A percentile compares a stretch with the other conserved stretches of the same genome.
Conservation (phyloP, 2,329 filamentous ascomycete species). For the Colletotrichum simmondsii region DNA sequence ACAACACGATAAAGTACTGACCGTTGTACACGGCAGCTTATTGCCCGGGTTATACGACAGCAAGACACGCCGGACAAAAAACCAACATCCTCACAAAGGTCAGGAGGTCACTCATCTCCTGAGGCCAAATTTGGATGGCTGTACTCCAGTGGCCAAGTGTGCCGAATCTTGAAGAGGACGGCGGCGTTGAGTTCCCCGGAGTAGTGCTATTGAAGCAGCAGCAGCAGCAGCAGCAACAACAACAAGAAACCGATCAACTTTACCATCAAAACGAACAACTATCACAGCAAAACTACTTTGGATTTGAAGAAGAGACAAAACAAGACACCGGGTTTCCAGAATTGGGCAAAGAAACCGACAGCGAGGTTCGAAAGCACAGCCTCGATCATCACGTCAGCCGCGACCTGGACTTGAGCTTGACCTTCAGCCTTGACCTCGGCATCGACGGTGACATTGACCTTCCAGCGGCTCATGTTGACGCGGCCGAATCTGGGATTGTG, state of each 20-base stretch:
- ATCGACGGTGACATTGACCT: neutral
- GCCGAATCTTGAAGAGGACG: constrained; percentile 4
- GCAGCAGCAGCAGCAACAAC: neutral
- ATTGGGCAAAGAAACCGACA: neutral
- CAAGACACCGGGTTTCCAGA: neutral
- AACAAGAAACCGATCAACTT: neutral
- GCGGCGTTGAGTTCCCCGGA: neutral
- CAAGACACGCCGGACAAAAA: neutral
- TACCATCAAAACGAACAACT: neutral
- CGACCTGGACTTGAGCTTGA: neutral
- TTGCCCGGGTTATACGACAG: neutral
- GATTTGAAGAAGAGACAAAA: neutral
- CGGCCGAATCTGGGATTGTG: neutral
- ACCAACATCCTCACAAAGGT: neutral
- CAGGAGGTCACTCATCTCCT: neutral
- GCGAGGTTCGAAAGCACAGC: neutral
- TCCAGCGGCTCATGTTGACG: neutral
- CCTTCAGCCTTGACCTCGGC: neutral
- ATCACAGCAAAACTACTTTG: neutral
- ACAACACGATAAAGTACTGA: neutral
- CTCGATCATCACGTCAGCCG: neutral
- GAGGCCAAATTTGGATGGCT: constrained; percentile 4
- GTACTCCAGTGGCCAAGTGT: constrained; percentile 2
- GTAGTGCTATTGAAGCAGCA: neutral
- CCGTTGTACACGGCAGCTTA: neutral